Percentiles rank a stretch among this genome's conserved stretches.
Conservation (phyloP, 257 asterid genomes). For the Cordia subcordata region DNA sequence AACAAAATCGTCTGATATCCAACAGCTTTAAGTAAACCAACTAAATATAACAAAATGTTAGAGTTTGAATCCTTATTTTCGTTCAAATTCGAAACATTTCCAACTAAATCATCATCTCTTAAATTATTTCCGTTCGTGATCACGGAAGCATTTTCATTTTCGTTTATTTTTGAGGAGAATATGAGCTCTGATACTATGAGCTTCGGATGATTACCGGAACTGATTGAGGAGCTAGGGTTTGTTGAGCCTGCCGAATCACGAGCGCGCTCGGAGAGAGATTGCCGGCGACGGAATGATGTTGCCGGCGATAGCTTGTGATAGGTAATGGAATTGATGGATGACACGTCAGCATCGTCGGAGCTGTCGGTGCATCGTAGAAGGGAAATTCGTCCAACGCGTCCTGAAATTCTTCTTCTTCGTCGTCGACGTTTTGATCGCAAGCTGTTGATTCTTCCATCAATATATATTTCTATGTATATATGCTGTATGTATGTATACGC, state of each 20-base stretch:
- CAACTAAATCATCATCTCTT: constrained; percentile 4
- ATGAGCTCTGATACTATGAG: constrained; percentile 18
- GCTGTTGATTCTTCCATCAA: constrained; percentile 7
- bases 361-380: constrained; percentile 40
- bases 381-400: constrained; percentile 55
- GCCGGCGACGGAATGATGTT: constrained; percentile 23
- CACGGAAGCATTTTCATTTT: constrained; percentile 12
- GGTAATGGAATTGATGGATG: constrained; percentile 16
- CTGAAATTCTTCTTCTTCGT: constrained; percentile 32
- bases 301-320: no score
- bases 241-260: not conserved
- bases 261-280: constrained; percentile 2
- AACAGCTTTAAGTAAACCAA: constrained; percentile 48
- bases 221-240: constrained; percentile 21
- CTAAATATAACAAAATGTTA: constrained; percentile 32
- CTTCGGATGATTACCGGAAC: constrained; percentile 23
- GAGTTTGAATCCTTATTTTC: constrained; percentile 33
- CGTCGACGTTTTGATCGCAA: constrained; percentile 10
- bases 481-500: not conserved
- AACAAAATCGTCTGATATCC: constrained; percentile 47
- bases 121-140: not conserved
- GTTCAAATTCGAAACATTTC: constrained; percentile 31
- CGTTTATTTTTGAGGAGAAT: constrained; percentile 18
- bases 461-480: no score
- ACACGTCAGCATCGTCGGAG: constrained; percentile 13